Percentiles rank a stretch among this genome's conserved stretches.
These are phyloP conservation scores for Suillus sp. DNA, from an alignment of 768 basidiomycete genomes.

Conservation along the genomic window DNA sequence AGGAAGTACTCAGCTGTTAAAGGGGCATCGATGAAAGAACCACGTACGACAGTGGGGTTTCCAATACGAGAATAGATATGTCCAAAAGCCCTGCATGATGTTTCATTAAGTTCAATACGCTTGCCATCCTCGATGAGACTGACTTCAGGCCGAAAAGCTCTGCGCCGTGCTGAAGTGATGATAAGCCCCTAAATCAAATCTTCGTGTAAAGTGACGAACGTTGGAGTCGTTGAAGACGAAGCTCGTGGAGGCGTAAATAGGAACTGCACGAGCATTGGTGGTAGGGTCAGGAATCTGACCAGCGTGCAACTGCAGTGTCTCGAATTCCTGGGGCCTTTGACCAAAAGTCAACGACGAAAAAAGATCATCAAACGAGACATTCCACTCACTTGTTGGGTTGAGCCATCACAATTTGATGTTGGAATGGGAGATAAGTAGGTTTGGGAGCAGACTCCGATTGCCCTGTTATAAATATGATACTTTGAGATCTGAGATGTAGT, in stretches of 20 bases:
- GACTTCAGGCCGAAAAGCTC: constrained; percentile 52
- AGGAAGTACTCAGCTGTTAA: neutral
- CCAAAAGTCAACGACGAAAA: neutral
- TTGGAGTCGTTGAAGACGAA: constrained; percentile 59
- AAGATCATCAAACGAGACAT: neutral
- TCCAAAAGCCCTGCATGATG: constrained; percentile 38
- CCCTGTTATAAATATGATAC: neutral
- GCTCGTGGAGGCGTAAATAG: constrained; percentile 60
- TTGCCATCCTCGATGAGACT: neutral
- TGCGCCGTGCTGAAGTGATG: constrained; percentile 48
- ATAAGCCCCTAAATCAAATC: constrained; percentile 9
- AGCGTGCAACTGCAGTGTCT: constrained; percentile 65
- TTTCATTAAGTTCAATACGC: neutral
- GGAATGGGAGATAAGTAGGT: neutral
- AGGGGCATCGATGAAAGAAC: neutral
- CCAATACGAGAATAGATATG: constrained; percentile 58
- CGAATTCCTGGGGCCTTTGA: constrained; percentile 50
- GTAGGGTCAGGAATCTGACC: constrained; percentile 54
- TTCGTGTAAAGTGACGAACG: constrained; percentile 29
- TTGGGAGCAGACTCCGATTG: neutral
- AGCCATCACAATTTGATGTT: constrained; percentile 19
- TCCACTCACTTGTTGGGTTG: constrained; percentile 25
- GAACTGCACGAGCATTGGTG: constrained; percentile 62
- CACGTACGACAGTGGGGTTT: constrained; percentile 57
- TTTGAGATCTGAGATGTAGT: neutral